Evolutionary conservation across 1,139 yeast species (phyloP), one percentile per base, ranked within the genome.

Genomic region (Candida tropicalis): DNA sequence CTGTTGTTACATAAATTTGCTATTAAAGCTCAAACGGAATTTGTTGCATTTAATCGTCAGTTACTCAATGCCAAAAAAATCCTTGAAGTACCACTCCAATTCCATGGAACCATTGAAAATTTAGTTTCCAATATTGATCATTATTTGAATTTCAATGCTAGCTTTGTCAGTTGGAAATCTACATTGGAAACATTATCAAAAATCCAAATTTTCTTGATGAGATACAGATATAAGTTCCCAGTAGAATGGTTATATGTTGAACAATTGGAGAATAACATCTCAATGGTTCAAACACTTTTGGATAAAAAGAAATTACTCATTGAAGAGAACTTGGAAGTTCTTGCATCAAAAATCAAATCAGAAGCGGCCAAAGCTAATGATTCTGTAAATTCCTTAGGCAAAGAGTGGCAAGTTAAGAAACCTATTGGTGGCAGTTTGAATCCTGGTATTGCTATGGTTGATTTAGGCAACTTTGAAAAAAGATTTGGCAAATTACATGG

Each of bases 161-260:
- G 48, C n/a, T 42, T 61, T 10, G 50, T 50, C 1, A 45, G 49
- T 11, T 68, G 79, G 78, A 58, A 56, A 32, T 36, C 42, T 2
- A 43, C 51, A 3, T 46, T 73, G 10, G 41, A 44, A 0, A 31
- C 57, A 5, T 64, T 70, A 47, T 53, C 62, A 29, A 52, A 57
- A 3, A 79, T 82, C 3, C 87, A 84, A 45, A 58, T 57, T 2
- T 49, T 73, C 1, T 61, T 86, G 11, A 49, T 66, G 0, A 70
- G 73, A 28, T 67, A 72, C 29, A 65, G 85, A 35, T 75, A 66
- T 52, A 70, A 69, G 32, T 75, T 81, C 43, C 79, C 84, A 0
- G 39, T 59, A 0, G 73, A 74, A 22, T 86, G 93, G 88, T 50
- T 83, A 1, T 79, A 68, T 56, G 68, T 70, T 35, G 95, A 86